Evolutionary conservation across 495 filamentous ascomycete genomes (phyloP).

Genomic region (Alectoria sarmentosa): DNA sequence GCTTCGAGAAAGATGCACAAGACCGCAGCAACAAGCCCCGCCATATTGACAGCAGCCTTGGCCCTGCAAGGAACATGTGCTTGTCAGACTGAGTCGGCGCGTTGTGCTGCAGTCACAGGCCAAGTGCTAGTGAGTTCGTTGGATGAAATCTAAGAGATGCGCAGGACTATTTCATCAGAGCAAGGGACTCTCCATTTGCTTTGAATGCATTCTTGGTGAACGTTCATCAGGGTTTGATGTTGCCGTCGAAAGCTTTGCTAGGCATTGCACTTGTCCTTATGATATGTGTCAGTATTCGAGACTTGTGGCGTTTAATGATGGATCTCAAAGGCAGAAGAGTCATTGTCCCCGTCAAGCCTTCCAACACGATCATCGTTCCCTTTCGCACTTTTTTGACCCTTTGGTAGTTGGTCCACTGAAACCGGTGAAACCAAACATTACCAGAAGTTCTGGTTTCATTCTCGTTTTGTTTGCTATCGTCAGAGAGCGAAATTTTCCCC

Average conservation of each 20-base stretch:
- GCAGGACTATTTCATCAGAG: neutral
- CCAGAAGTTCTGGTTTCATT: no score
- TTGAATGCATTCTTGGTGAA: neutral
- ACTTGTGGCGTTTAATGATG: no score
- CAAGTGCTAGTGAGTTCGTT: neutral
- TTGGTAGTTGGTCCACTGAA: no score
- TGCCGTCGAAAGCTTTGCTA: neutral
- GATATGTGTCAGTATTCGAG: no score
- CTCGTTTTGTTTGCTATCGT: no score
- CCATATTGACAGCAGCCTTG: neutral
- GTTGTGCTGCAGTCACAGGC: neutral
- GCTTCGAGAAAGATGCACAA: neutral
- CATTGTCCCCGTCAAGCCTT: neutral
- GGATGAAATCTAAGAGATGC: neutral
- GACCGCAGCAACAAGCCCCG: neutral
- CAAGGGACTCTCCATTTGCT: neutral
- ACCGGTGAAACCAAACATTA: no score
- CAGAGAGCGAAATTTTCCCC: no score
- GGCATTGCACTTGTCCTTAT: neutral
- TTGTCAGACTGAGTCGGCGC: neutral
- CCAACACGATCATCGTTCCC: no score
- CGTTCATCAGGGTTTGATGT: neutral
- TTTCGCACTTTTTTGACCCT: neutral
- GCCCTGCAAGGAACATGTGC: neutral
- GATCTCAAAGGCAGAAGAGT: neutral